Conservation (phyloP, 257 asterid species). For the Solanum raphanifolium region DNA sequence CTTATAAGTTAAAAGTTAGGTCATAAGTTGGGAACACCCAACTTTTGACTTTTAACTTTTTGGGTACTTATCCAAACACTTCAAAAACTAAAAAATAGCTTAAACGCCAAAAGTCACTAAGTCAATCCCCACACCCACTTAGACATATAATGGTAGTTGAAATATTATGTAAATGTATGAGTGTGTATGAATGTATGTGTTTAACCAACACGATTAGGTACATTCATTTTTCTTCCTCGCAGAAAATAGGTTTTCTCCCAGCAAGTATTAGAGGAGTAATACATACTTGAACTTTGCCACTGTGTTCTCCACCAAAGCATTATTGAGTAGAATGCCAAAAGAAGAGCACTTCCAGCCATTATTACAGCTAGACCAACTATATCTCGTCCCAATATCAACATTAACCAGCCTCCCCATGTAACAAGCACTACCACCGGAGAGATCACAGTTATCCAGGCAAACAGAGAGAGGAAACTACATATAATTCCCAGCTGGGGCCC, state of each 20-base stretch:
- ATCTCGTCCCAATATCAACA: constrained; percentile 84
- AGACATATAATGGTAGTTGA: neutral
- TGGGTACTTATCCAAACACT: neutral
- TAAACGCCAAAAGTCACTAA: neutral
- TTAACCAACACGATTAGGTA: neutral
- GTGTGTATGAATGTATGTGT: neutral
- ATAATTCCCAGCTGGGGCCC: constrained; percentile 88
- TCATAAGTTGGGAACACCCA: neutral
- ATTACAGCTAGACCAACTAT: constrained; percentile 91
- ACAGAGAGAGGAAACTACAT: constrained; percentile 62
- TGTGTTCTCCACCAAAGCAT: constrained; percentile 99
- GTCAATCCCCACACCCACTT: neutral
- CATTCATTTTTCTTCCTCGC: neutral
- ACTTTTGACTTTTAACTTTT: neutral
- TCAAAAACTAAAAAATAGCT: neutral
- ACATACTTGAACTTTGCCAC: constrained; percentile 99
- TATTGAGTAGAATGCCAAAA: constrained; percentile 85
- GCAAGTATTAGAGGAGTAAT: neutral
- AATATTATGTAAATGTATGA: neutral
- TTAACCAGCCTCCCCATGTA: constrained; percentile 94
- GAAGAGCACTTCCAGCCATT: constrained; percentile 96
- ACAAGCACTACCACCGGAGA: constrained; percentile 79
- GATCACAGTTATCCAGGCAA: constrained; percentile 78
- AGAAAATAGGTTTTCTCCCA: neutral
- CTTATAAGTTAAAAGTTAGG: neutral